phyloP scores from a whole-genome alignment of 208 protist genomes.

The Herpetomonas samuelpessoai region DNA sequence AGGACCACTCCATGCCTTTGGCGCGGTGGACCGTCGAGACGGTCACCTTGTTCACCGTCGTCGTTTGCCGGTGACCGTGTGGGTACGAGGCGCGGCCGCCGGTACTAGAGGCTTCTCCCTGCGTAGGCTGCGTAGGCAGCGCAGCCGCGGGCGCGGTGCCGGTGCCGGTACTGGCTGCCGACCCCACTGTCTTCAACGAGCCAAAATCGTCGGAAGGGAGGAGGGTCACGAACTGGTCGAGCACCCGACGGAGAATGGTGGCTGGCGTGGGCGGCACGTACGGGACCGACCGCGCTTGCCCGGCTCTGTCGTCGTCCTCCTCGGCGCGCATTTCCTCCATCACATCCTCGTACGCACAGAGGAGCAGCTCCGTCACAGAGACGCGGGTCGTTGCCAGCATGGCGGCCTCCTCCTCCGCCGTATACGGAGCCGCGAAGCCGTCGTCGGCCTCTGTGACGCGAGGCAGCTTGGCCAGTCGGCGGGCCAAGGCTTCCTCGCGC shows the following conservation, averaged over 20 bases:
- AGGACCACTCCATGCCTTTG: slow-evolving; percentile 88
- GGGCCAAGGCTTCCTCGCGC: too few relatives aligned
- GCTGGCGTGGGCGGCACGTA: slow-evolving; percentile 15
- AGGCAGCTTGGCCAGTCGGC: too few relatives aligned
- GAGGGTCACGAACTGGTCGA: slow-evolving; percentile 77
- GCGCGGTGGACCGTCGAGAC: slow-evolving; percentile 81
- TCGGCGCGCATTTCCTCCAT: slow-evolving; percentile 21
- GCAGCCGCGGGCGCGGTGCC: too few relatives aligned
- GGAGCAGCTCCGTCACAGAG: slow-evolving; percentile 45
- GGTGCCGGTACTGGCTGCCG: too few relatives aligned
- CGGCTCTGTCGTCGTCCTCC: not conserved
- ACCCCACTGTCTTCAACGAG: slow-evolving; percentile 27
- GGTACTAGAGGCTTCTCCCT: too few relatives aligned
- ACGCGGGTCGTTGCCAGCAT: slow-evolving; percentile 23
- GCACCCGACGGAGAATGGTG: slow-evolving; percentile 45
- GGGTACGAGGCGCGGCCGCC: too few relatives aligned
- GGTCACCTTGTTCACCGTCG: too few relatives aligned
- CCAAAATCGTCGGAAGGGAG: slow-evolving; percentile 77
- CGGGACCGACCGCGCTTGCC: slow-evolving; percentile 5
- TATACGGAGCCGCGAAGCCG: slow-evolving; percentile 14
- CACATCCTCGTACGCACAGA: slow-evolving; percentile 39
- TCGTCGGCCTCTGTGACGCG: too few relatives aligned
- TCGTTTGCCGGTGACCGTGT: too few relatives aligned
- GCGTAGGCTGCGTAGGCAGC: too few relatives aligned
- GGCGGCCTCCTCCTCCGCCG: slow-evolving; percentile 20